A percentile compares a stretch with the other conserved stretches of the same genome.
Conservation (phyloP, 345 rosid genomes). For the Brassica juncea region DNA sequence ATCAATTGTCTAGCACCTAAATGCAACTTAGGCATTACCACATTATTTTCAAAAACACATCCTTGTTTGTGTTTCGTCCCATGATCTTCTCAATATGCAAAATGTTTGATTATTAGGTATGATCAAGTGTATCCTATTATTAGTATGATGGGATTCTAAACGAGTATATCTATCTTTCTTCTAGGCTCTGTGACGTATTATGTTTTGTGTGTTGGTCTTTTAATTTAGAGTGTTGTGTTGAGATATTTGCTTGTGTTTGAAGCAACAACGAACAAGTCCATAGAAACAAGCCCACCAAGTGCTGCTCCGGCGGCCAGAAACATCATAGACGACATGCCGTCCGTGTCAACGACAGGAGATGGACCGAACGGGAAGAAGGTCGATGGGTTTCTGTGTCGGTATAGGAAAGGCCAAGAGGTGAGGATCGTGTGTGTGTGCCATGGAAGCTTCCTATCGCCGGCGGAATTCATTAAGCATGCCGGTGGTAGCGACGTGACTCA, state of each 20-base stretch:
- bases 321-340: conserved; percentile 79
- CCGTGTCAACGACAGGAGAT: conserved; percentile 75
- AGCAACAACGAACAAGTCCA: conserved; percentile 50
- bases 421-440: conserved; percentile 88
- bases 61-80: background rate
- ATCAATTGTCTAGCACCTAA: background rate
- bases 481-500: conserved; percentile 69
- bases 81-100: background rate
- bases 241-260: conserved; percentile 26
- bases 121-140: background rate
- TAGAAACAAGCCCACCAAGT: conserved; percentile 52
- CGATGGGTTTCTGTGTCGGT: conserved; percentile 80
- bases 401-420: conserved; percentile 74
- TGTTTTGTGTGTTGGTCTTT: background rate
- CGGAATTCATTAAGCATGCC: conserved; percentile 84
- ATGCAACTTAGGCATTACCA: background rate
- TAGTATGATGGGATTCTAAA: background rate
- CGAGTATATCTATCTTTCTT: no score
- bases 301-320: conserved; percentile 29
- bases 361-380: conserved; percentile 75
- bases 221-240: background rate
- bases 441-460: conserved; percentile 77
- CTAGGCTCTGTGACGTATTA: background rate
- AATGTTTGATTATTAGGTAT: background rate
- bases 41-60: background rate